Conservation (phyloP, 345 rosid species). For the Citropsis articulata region DNA sequence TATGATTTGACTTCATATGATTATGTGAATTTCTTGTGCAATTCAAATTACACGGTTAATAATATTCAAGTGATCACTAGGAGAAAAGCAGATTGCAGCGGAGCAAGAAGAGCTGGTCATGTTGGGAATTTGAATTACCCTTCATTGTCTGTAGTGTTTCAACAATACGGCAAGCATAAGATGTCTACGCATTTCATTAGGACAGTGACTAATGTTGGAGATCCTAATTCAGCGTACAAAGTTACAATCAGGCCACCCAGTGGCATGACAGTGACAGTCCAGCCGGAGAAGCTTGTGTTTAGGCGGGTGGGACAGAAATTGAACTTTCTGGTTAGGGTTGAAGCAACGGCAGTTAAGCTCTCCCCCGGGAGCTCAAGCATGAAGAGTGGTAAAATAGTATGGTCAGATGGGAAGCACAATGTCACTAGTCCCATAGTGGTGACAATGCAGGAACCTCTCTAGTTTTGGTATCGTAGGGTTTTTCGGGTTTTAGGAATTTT, state of each 20-base stretch:
- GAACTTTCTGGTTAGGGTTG: conserved; percentile 61
- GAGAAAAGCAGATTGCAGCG: conserved; percentile 56
- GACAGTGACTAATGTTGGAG: conserved; percentile 80
- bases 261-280: conserved; percentile 55
- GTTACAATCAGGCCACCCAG: conserved; percentile 53
- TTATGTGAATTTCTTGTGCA: conserved; percentile 78
- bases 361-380: conserved; percentile 50
- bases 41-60: conserved; percentile 58
- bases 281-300: conserved; percentile 60
- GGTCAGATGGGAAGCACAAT: conserved; percentile 83
- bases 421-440: conserved; percentile 81
- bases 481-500: conserved; percentile 14
- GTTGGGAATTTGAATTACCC: conserved; percentile 82
- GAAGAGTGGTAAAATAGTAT: conserved; percentile 64
- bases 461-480: conserved; percentile 1
- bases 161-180: conserved; percentile 58
- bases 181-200: conserved; percentile 75
- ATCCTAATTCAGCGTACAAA: conserved; percentile 45
- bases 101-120: conserved; percentile 67
- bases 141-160: conserved; percentile 59
- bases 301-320: conserved; percentile 65
- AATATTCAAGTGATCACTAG: conserved; percentile 67
- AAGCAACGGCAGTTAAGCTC: conserved; percentile 45
- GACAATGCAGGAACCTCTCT: conserved; percentile 92
- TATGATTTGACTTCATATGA: conserved; percentile 65